A percentile compares a stretch with the other conserved stretches of the same genome.
phyloP scores from a whole-genome alignment of 164 flowering plant genomes.

The Macadamia tetraphylla region DNA sequence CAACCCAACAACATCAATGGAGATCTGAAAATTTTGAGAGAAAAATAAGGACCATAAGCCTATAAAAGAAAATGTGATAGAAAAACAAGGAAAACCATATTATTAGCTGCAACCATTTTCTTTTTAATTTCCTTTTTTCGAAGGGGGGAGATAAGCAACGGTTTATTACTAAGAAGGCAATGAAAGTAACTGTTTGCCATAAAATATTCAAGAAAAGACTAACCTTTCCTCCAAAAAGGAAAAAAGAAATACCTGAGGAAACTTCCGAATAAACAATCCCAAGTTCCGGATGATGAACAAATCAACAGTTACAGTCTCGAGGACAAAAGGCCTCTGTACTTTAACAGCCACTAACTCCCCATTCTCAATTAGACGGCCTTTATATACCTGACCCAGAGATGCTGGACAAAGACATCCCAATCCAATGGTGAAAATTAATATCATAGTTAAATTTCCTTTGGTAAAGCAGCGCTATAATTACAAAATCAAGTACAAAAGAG shows the following conservation, averaged over 20 bases:
- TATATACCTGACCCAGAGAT: constrained; percentile 96
- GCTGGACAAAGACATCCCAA: constrained; percentile 41
- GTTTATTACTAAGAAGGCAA: background rate
- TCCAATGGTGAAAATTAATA: too few species aligned
- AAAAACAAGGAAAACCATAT: too few species aligned
- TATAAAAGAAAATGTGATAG: too few species aligned
- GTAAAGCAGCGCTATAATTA: background rate
- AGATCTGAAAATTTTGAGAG: constrained; percentile 42
- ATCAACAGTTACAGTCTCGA: constrained; percentile 96
- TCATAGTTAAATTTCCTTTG: background rate
- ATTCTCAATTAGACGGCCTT: constrained; percentile 90
- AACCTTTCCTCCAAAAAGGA: too few species aligned
- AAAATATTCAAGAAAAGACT: background rate
- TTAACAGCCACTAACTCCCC: constrained; percentile 97
- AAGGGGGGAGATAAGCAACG: too few species aligned
- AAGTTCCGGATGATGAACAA: constrained; percentile 74
- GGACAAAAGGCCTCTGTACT: constrained; percentile 96
- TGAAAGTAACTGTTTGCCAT: background rate
- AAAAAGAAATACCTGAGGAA: constrained; percentile 65
- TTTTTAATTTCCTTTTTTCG: too few species aligned
- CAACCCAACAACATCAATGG: constrained; percentile 91
- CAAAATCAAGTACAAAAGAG: background rate
- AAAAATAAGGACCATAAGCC: background rate
- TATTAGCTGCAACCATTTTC: too few species aligned
- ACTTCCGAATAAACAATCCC: constrained; percentile 77